Evolutionary conservation across 257 asterid species (phyloP), one percentile per base, ranked within the genome.

Genomic region (Nicotiana attenuata): DNA sequence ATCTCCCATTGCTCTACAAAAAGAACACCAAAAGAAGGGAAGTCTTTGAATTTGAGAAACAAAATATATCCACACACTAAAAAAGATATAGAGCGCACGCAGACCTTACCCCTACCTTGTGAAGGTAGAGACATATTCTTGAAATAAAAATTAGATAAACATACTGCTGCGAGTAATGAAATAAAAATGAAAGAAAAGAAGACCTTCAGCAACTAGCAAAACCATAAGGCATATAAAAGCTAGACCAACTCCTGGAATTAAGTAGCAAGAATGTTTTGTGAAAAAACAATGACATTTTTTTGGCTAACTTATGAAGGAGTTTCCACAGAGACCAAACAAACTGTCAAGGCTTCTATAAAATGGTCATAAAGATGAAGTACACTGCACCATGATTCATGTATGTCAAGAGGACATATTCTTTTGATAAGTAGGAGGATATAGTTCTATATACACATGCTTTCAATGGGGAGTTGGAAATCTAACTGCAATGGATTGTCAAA

Each of bases 1-100:
- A 89, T 94, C 98, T 26, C 98, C 98, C 97, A 92, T 93, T 19
- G 98, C 97, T 88, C 98, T 94, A 89, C 83, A 80, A 14, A 28
- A 35, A 52, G 61, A 81, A 35, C 61, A 80, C 52, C 69, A 81
- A 45, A 75, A 75, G 5, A 50, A 33, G 63, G 79, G 63, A 47
- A 47, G 38, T 47, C 19, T 38, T 26, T 15, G 80, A 50, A 61
- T 50, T 75, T 50, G 80, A 15, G 63, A 75, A 50, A 50, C 63
- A 47, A 75, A 73, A 47, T 16, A 50, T 75, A 26, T 50, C 20
- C 45, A 26, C 63, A 0, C 16, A 24, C 26, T 75, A 50, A 8
- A 47, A 38, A 15, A 73, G 79, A 73, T 26, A 50, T 50, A 17
- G 45, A 75, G 31, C 45, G n/a, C 41, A 75, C 50, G 11, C 50